A percentile compares a stretch with the other conserved stretches of the same genome.
Evolutionary conservation across 352 stramenopile genomes (phyloP).

Genomic region (Phytophthora lateralis): DNA sequence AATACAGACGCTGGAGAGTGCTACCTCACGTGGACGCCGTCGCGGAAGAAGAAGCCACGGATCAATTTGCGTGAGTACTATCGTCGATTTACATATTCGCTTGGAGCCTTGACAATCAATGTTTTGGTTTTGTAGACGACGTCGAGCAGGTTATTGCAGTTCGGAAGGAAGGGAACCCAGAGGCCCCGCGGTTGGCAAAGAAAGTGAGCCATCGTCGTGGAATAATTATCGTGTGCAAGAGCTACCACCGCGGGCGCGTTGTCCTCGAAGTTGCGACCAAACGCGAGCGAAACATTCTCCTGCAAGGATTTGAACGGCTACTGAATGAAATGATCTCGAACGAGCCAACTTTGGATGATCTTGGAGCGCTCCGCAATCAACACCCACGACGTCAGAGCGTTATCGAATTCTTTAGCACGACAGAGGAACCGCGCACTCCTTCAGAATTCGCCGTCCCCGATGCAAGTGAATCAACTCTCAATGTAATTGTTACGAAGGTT

Average conservation of each 20-base stretch:
- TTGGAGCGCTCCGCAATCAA: slow-evolving; percentile 53
- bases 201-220: slow-evolving; percentile 72
- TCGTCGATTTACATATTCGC: not conserved
- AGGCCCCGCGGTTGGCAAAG: slow-evolving; percentile 51
- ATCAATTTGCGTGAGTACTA: slow-evolving; percentile 60
- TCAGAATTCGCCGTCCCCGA: not conserved
- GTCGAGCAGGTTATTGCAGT: slow-evolving; percentile 64
- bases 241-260: slow-evolving; percentile 62
- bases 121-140: slow-evolving; percentile 48
- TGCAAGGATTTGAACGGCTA: slow-evolving; percentile 61
- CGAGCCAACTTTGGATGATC: slow-evolving; percentile 47
- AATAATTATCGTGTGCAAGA: slow-evolving; percentile 72
- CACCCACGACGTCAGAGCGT: slow-evolving; percentile 51
- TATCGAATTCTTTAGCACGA: slow-evolving; percentile 54
- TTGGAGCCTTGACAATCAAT: not conserved
- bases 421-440: slow-evolving; percentile 15
- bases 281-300: slow-evolving; percentile 58
- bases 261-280: slow-evolving; percentile 69
- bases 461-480: not conserved
- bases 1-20: slow-evolving; percentile 51
- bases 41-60: slow-evolving; percentile 64
- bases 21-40: slow-evolving; percentile 78
- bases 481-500: not conserved
- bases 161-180: slow-evolving; percentile 52
- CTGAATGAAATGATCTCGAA: slow-evolving; percentile 54